Evolutionary conservation across 495 filamentous ascomycete genomes (phyloP), one percentile per base, ranked within the genome.

Genomic region (Neurospora sp.): DNA sequence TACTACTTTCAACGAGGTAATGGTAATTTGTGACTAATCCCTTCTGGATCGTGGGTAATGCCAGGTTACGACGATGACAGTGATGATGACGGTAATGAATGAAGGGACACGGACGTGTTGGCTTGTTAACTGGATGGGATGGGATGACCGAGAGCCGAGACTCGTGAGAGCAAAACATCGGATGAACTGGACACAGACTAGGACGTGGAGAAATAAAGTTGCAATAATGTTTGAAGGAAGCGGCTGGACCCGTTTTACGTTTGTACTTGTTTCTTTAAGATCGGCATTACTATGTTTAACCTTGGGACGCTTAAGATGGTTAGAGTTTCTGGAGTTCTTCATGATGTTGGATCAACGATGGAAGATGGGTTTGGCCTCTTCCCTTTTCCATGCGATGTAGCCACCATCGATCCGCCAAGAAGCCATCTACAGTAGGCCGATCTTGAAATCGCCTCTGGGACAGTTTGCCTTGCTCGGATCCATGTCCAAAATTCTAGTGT

Each of bases 11-110:
- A 59, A 48, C 39, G 76, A 74, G 72, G 70, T 79, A 82, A 81
- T 79, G 70, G 44, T 79, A 80, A 81, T 81, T 35, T 48, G 48
- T 71, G 72, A 39, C 65, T 71, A 38, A 72, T 48, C 8, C 6
- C 14, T 31, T 31, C 27, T 31, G 14, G 53, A 35, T 65, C 53
- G 18, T 18, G 53, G 53, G 27, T 65, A 65, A 61, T 65, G 53
- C 53, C 27, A 35, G 31, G 31, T 9, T 12, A 40, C 48, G 20
- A 27, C 5, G 48, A 59, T 14, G 48, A 27, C 20, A 20, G 22
- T 59, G 48, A 31, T 31, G 27, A 31, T 31, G 27, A 31, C 27
- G 27, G 27, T 31, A 0, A 61, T 65, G 53, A 35, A 14, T 65
- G 7, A 65, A 65, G 53, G 20, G 27, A 65, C 27, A 65, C 27